Percentiles rank a stretch among this genome's conserved stretches.
These are phyloP conservation scores for Fusarium globosum DNA, from an alignment of 2,329 filamentous ascomycete genomes.

Conservation along the genomic window DNA sequence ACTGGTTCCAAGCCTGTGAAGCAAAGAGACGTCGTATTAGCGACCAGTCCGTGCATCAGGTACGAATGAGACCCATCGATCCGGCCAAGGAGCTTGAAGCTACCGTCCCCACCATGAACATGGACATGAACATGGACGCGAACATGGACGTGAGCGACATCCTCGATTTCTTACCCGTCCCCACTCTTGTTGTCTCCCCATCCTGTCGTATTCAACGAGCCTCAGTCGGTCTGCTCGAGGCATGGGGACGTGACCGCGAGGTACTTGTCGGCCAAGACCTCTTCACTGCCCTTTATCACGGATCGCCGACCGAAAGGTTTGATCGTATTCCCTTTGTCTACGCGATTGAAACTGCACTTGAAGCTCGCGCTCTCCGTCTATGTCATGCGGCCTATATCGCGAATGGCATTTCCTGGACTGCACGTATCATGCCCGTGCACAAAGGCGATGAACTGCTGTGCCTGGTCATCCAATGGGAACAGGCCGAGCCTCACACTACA, in stretches of 20 bases:
- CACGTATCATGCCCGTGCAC: neutral
- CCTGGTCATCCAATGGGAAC: neutral
- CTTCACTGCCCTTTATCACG: neutral
- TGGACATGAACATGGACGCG: neutral
- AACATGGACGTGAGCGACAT: neutral
- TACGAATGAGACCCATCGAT: neutral
- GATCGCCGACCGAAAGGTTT: neutral
- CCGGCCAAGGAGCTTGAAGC: neutral
- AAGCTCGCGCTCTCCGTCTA: neutral
- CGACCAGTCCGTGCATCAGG: neutral
- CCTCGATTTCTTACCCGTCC: conserved; percentile 1
- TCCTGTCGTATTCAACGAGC: conserved; percentile 3
- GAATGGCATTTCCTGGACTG: conserved; percentile 2
- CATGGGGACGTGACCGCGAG: neutral
- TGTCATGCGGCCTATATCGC: neutral
- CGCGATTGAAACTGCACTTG: conserved; percentile 2
- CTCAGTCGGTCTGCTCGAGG: neutral
- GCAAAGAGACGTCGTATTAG: conserved; percentile 2
- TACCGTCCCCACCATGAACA: neutral
- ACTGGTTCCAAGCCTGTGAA: neutral
- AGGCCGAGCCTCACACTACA: neutral
- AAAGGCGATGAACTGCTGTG: neutral
- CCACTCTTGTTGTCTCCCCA: conserved; percentile 2
- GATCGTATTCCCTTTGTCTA: conserved; percentile 5
- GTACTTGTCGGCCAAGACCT: neutral